Base-by-base conservation (phyloP, 805 yeast species). In the Osmozyma mogii region DNA sequence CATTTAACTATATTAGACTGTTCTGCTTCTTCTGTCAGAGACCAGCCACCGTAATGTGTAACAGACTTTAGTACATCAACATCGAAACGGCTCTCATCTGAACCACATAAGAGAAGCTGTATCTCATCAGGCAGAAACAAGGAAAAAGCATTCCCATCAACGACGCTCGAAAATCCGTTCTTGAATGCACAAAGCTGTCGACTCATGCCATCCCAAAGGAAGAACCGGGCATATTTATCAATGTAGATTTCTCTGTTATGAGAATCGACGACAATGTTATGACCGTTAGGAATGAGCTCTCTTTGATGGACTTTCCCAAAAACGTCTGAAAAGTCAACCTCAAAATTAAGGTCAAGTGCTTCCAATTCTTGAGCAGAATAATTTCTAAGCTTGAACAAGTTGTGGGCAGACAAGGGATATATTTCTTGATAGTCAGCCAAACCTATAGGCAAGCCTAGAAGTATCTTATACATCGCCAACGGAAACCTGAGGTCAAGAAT, bases 401-500 rank as follows among this genome's bases (percentile, higher is more conserved):
- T 56, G 11, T 33, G 27, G 6, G 57, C 84, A 0, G 84, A 64
- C 1, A 68, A 69, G 0, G 97, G 97, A 48, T 70, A 77, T 15
- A 88, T 50, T 41, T 77, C 75, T 24, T 54, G 50, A 39, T 75
- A 80, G 50, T 92, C 97, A 3, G 70, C 69, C 27, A 84, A 54
- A 0, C 65, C 65, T 16, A 75, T 56, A 4, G 70, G 70, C 29
- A 69, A 61, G 3, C 65, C 67, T 42, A 84, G 59, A 22, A 89
- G 56, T 36, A 83, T 70, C 55, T 85, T 88, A 56, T 82, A 92
- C 22, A 87, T 53, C 0, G 82, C 82, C 19, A 61, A 57, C 0
- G 97, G 96, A 32, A 89, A 74, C 25, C 70, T 71, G 32, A 89
- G 59, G 49, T 87, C 95, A 26, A 89, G 58, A 28, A 88, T 85